These are phyloP conservation scores for Lipomyces anomalus DNA, from an alignment of 805 yeast genomes.

Conservation along the genomic window DNA sequence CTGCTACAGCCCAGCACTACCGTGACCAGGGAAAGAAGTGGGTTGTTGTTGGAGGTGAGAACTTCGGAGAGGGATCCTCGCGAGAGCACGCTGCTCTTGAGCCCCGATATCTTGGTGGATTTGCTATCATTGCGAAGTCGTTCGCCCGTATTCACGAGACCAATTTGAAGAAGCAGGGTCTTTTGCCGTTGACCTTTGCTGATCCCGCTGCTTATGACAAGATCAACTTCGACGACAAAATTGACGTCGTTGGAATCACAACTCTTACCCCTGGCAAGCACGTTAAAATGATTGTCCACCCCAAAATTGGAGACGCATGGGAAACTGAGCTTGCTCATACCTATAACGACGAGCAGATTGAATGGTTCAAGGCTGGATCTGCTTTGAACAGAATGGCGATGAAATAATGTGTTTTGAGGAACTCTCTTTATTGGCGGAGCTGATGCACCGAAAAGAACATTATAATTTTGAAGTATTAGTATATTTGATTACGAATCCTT, in stretches of 20 bases:
- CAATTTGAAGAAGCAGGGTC: slow-evolving; percentile 95
- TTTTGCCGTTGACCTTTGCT: slow-evolving; percentile 90
- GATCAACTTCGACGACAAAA: slow-evolving; percentile 67
- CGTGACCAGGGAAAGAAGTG: slow-evolving; percentile 77
- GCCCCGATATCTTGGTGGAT: slow-evolving; percentile 91
- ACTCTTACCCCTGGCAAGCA: slow-evolving; percentile 81
- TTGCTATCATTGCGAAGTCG: slow-evolving; percentile 81
- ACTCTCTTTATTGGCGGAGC: no score
- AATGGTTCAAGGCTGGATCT: slow-evolving; percentile 98
- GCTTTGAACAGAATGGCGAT: slow-evolving; percentile 94
- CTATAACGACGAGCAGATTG: slow-evolving; percentile 92
- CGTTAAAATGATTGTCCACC: slow-evolving; percentile 68
- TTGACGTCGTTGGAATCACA: slow-evolving; percentile 64
- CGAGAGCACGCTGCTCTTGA: slow-evolving; percentile 98
- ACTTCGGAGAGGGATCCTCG: slow-evolving; percentile 98
- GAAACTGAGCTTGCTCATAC: slow-evolving; percentile 90
- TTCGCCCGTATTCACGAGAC: slow-evolving; percentile 99
- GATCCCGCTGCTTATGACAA: slow-evolving; percentile 83
- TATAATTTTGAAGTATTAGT: no score
- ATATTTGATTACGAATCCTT: no score
- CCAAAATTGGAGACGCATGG: slow-evolving; percentile 77
- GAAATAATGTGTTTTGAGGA: no score
- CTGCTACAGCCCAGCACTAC: slow-evolving; percentile 97
- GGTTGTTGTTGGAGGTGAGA: slow-evolving; percentile 95
- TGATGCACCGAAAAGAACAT: no score